Base-by-base conservation (phyloP, 2,329 filamentous ascomycete species). In the Didymella exigua region DNA sequence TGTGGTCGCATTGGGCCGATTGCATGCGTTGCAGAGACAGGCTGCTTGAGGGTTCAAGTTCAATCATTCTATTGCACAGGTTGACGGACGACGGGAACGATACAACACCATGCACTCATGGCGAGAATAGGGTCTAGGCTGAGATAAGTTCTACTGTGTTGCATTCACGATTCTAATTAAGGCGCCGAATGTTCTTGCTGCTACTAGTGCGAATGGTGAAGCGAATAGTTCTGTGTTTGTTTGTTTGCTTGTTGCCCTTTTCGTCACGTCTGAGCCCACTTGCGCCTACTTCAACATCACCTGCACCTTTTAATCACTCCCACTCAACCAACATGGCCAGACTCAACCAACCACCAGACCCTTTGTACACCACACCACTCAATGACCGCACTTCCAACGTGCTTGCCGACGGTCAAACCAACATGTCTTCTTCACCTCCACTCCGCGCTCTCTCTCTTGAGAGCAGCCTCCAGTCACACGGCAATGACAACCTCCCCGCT, bases 221-320 rank as follows among this genome's bases (percentile, higher is more conserved):
- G 40, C 49, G 52, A 55, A 49, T n/a, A 24, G n/a, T 18, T 10
- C 31, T 18, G 40, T 33, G 45, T 49, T 49, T 45, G 46, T 56
- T 49, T 47, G 53, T 47, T 56, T 47, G 42, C 24, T 26, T 26
- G 9, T 31, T 49, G 34, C 31, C 30, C 29, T 34, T 40, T 50
- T 5, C 27, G 27, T 45, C 34, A 41, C 14, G 27, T 24, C 23
- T 29, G 27, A 34, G 40, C 45, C 21, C 36, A 14, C 36, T 55
- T 18, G 26, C 38, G 13, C 40, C 29, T 47, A 13, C 52, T 37
- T 47, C 24, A 19, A 21, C 34, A 10, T 29, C 16, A 6, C 13
- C 5, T 3, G 7, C 26, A 41, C 23, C 13, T 27, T 14, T 10
- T 38, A 23, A 19, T 19, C 11, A 21, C 38, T 26, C 18, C 18